Evolutionary conservation across 2,329 filamentous ascomycete species (phyloP).

Genomic region (Xylaria sp.): DNA sequence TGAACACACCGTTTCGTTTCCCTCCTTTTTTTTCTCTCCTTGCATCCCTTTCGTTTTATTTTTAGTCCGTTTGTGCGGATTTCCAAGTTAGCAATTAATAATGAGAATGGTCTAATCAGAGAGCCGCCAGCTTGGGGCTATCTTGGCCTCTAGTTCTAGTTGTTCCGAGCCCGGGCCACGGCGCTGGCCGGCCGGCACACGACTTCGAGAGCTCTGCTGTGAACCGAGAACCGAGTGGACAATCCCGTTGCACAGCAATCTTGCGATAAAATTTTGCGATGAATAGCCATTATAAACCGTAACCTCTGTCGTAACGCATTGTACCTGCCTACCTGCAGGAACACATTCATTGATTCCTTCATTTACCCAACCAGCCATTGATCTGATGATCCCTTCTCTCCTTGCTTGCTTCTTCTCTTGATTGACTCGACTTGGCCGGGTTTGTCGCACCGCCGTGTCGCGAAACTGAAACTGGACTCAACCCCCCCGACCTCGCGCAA

Average conservation of each 20-base stretch:
- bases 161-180: constrained; percentile 40
- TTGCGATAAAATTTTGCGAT: constrained; percentile 1
- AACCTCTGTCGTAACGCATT: not conserved
- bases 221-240: constrained; percentile 39
- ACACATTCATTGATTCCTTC: not conserved
- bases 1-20: not conserved
- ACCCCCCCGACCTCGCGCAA: not conserved
- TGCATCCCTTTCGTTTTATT: not conserved
- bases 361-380: not conserved
- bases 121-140: not conserved
- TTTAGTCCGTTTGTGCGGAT: not conserved
- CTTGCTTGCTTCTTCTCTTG: not conserved
- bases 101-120: not conserved
- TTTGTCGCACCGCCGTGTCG: not conserved
- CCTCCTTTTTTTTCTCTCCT: not conserved
- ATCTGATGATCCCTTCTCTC: not conserved
- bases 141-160: constrained; percentile 7
- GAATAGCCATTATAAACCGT: not conserved
- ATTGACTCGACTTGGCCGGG: no score
- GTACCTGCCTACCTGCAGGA: constrained; percentile 5
- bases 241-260: constrained; percentile 35
- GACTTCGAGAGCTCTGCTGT: constrained; percentile 35
- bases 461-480: not conserved
- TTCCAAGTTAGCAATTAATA: not conserved
- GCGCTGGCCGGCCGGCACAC: constrained; percentile 44